Evolutionary conservation across 2,329 filamentous ascomycete species (phyloP), one percentile per base, ranked within the genome.

Genomic region (Aspergillus sergii): DNA sequence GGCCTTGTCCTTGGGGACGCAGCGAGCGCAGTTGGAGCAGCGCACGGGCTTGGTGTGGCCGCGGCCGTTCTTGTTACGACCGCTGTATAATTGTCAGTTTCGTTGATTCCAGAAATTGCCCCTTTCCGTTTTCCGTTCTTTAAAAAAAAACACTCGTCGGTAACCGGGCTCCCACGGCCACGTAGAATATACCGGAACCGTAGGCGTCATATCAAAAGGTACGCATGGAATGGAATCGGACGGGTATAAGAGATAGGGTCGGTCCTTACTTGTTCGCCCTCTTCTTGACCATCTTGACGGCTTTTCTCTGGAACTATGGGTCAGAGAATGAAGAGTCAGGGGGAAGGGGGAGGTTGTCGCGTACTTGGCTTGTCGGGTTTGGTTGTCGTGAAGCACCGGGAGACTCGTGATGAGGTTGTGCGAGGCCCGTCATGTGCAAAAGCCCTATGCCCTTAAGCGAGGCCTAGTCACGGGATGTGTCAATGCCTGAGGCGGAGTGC

Each of bases 31-130:
- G 89, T 90, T 93, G 85, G 87, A 92, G 91, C 86, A 95, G 82
- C 89, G 92, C 86, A 99, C 97, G 80, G 95, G 96, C 90, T 99
- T 99, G 86, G 96, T 93, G 89, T 98, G 94, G 87, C 95, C 95
- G 84, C 95, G 93, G 84, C 95, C 94, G 86, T 97, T 97, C 93
- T 97, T 97, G 92, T 98, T 97, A 83, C 94, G 93, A 84, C 94
- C 94, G 88, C 92, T 96, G 82, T 70, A 74, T 61, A 73, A 70
- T 19, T 41, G 64, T 68, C 63, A 66, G 66, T 66, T 61, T 57
- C 28, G 45, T n/a, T 54, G 34, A 41, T 59, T 55, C 32, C 32
- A 16, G 14, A 32, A 39, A 67, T 68, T 62, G 59, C 46, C 56
- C 58, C 56, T 51, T 76, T 82, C 76, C 81, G 77, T 43, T 57